phyloP scores from a whole-genome alignment of 2,329 filamentous ascomycete genomes.

The Coleophoma crateriformis region DNA sequence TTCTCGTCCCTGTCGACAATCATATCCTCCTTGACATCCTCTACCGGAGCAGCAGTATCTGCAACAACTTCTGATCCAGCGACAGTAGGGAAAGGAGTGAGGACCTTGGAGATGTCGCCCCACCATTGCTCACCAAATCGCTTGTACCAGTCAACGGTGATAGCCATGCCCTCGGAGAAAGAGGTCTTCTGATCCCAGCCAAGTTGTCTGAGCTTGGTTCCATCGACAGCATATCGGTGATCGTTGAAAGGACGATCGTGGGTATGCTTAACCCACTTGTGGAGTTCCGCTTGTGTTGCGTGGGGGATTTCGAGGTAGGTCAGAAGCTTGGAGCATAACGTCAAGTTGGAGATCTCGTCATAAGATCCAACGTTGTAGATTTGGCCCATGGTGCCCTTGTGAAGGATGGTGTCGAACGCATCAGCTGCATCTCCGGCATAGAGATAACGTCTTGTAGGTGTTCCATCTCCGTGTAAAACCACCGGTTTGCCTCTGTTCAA shows the following conservation, averaged over 20 bases:
- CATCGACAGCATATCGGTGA: conserved; percentile 66
- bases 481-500: conserved; percentile 62
- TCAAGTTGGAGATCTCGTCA: conserved; percentile 71
- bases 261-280: conserved; percentile 67
- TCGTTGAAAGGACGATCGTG: conserved; percentile 77
- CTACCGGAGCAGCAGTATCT: conserved; percentile 15
- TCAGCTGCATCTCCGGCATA: conserved; percentile 76
- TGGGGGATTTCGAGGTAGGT: conserved; percentile 53
- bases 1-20: conserved; percentile 15
- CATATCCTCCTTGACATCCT: conserved; percentile 24
- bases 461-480: conserved; percentile 72
- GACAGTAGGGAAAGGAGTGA: conserved; percentile 63
- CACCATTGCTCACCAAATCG: conserved; percentile 64
- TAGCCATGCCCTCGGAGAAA: conserved; percentile 57
- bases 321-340: conserved; percentile 61
- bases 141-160: conserved; percentile 66
- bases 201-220: conserved; percentile 58
- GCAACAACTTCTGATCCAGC: conserved; percentile 48
- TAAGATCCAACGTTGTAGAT: conserved; percentile 79
- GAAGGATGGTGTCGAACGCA: conserved; percentile 78
- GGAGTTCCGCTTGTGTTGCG: conserved; percentile 44
- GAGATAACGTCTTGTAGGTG: conserved; percentile 68
- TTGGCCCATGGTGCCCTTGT: conserved; percentile 68
- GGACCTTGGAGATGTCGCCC: conserved; percentile 64
- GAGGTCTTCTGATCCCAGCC: conserved; percentile 65